Conservation (phyloP, 1,284 basidiomycete genomes). For the Ustilago bromivora region DNA sequence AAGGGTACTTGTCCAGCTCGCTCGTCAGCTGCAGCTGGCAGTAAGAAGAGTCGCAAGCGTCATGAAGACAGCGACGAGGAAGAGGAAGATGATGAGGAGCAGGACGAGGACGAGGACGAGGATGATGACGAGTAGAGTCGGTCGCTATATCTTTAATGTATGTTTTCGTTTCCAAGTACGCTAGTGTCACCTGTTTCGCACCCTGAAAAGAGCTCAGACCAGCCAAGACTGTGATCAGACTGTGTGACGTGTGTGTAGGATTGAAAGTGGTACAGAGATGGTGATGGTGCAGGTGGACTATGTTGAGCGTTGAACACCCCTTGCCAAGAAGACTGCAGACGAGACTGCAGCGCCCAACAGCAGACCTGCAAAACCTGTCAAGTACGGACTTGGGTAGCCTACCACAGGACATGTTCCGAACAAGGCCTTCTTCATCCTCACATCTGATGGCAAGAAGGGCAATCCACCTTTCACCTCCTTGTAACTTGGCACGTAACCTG, state of each 20-base stretch:
- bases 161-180: not conserved
- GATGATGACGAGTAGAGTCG: slow-evolving; percentile 32
- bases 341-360: slow-evolving; percentile 40
- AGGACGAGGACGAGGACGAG: slow-evolving; percentile 39
- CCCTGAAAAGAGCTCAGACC: not conserved
- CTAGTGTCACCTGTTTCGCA: not conserved
- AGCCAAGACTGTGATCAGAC: not conserved
- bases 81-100: slow-evolving; percentile 24
- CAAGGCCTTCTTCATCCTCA: slow-evolving; percentile 49
- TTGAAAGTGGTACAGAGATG: slow-evolving; percentile 13
- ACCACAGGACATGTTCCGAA: slow-evolving; percentile 61
- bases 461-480: slow-evolving; percentile 47
- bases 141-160: not conserved
- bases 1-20: slow-evolving; percentile 20
- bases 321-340: slow-evolving; percentile 34
- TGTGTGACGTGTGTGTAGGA: not conserved
- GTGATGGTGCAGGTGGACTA: slow-evolving; percentile 10
- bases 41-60: slow-evolving; percentile 24
- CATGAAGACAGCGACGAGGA: slow-evolving; percentile 25
- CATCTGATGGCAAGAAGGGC: slow-evolving; percentile 29
- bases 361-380: slow-evolving; percentile 49
- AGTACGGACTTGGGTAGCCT: slow-evolving; percentile 57
- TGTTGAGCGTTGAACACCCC: slow-evolving; percentile 25
- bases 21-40: slow-evolving; percentile 19
- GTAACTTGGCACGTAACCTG: slow-evolving; percentile 62